Conservation (phyloP, 2,329 filamentous ascomycete species). For the Cladorrhinum sp. region DNA sequence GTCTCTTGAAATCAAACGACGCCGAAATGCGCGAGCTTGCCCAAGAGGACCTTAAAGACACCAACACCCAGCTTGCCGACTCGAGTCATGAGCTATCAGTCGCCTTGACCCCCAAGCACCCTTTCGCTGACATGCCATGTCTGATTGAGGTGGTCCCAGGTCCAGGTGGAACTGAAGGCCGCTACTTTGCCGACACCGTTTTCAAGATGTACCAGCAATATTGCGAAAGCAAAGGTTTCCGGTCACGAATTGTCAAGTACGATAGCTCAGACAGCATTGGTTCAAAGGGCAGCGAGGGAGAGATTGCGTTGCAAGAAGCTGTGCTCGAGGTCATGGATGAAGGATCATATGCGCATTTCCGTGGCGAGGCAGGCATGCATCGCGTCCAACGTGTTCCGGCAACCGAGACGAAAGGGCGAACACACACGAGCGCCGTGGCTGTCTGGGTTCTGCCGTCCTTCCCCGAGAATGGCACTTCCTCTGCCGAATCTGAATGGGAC, state of each 20-base stretch:
- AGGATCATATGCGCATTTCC: slow-evolving; percentile 76
- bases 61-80: slow-evolving; percentile 56
- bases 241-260: slow-evolving; percentile 67
- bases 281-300: slow-evolving; percentile 52
- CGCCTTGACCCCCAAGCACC: slow-evolving; percentile 80
- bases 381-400: slow-evolving; percentile 89
- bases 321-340: slow-evolving; percentile 76
- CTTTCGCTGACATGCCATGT: slow-evolving; percentile 86
- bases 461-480: slow-evolving; percentile 52
- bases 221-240: slow-evolving; percentile 67
- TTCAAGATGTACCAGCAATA: slow-evolving; percentile 86
- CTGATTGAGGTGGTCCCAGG: slow-evolving; percentile 89
- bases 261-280: slow-evolving; percentile 68
- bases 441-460: slow-evolving; percentile 91
- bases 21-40: slow-evolving; percentile 74
- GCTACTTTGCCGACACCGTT: slow-evolving; percentile 82
- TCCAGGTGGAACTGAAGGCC: slow-evolving; percentile 85
- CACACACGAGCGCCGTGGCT: slow-evolving; percentile 88
- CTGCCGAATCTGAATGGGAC: slow-evolving; percentile 59
- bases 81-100: slow-evolving; percentile 69
- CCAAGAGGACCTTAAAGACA: slow-evolving; percentile 73
- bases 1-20: slow-evolving; percentile 51
- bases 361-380: slow-evolving; percentile 90
- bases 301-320: slow-evolving; percentile 76
- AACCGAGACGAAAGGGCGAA: slow-evolving; percentile 86